phyloP scores from a whole-genome alignment of 768 basidiomycete genomes.

The Termitomyces sp. region DNA sequence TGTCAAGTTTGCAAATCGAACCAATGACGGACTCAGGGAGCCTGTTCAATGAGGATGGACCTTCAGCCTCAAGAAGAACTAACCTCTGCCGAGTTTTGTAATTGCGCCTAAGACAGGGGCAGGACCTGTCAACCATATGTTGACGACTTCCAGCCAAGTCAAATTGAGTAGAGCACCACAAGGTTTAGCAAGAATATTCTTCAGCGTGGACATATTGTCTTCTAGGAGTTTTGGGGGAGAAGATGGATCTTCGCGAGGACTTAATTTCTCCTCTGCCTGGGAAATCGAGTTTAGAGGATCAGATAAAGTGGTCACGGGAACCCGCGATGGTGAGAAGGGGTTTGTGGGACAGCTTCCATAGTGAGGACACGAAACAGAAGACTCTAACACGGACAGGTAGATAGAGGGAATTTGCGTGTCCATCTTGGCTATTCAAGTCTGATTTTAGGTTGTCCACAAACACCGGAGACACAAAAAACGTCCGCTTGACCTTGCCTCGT shows the following conservation, averaged over 20 bases:
- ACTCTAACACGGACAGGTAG: neutral
- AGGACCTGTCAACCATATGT: neutral
- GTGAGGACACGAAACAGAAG: neutral
- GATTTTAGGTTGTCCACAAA: neutral
- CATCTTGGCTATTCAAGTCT: neutral
- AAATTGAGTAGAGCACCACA: neutral
- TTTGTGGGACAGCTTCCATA: neutral
- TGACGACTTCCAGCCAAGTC: neutral
- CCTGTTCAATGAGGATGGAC: conserved; percentile 10
- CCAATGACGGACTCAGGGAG: conserved; percentile 5
- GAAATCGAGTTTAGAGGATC: neutral
- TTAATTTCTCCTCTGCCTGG: neutral
- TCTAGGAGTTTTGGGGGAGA: neutral
- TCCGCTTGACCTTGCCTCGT: neutral
- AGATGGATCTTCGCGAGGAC: neutral
- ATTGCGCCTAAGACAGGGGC: neutral
- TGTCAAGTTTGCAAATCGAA: conserved; percentile 9
- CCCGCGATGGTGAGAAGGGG: neutral
- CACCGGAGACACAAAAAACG: too few species aligned
- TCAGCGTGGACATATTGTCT: neutral
- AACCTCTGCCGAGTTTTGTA: too few species aligned
- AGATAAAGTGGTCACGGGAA: neutral
- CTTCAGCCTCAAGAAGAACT: too few species aligned
- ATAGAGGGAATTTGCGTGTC: neutral
- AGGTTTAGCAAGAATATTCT: too few species aligned